Evolutionary conservation across 1,284 basidiomycete species (phyloP), one percentile per base, ranked within the genome.

Genomic region (Microbotryum intermedium): DNA sequence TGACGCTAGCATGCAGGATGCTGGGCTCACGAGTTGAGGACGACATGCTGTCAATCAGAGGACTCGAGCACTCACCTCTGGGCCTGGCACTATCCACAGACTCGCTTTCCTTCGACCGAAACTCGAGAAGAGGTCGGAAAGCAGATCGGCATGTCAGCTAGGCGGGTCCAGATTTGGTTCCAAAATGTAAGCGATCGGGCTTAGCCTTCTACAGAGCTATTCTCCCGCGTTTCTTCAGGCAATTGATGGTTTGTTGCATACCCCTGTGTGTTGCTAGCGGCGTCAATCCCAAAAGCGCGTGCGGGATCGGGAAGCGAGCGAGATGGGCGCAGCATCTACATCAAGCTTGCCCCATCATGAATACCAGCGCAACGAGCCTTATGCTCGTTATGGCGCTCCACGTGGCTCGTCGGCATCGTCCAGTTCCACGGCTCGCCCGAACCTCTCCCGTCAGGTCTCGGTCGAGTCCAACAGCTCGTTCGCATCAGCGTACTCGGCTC

Each of bases 101-200:
- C 87, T 53, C 85, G 86, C 39, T 90, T 90, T 74, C 87, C 87
- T 3, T 86, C 86, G 5, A 89, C 87, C 3, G 83, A 85, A 21
- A 83, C 86, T 80, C 81, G 87, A 55, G 87, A 90, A 75, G 85
- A 89, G 68, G 86, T 90, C 39, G 87, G 87, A 11, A 81, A 84
- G 44, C 80, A 85, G 34, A 89, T 90, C 62, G 88, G 87, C 28
- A 77, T 90, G 69, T 88, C 86, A 72, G 87, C 87, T 53, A 82
- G 87, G 45, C 86, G 89, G 77, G 87, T 90, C 13, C 87, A 90
- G 82, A 87, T 87, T 42, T 70, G 69, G 69, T 70, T 70, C 39
- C 69, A 70, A 50, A 70, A 70, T 42, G 68, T 70, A 25, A n/a
- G 65, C 28, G n/a, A n/a, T n/a, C n/a, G n/a, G n/a, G n/a, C n/a